phyloP scores from a whole-genome alignment of 805 yeast species.

The Suhomyces xylopsoci region DNA sequence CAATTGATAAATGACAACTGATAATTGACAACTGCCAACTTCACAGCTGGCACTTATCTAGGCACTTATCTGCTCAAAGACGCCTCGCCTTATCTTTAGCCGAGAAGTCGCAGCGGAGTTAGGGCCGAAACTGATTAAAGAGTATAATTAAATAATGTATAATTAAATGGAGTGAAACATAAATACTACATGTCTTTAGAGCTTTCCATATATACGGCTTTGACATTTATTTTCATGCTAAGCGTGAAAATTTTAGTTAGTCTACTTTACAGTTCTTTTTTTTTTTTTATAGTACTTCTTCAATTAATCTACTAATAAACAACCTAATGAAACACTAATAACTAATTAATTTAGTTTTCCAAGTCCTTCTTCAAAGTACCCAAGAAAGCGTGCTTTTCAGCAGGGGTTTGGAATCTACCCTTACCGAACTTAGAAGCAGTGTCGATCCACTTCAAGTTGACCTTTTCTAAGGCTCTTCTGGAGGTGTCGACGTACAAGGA shows the following conservation, averaged over 20 bases:
- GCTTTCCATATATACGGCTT: no score
- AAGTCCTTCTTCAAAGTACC: conserved; percentile 99
- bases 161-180: no score
- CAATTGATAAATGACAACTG: no score
- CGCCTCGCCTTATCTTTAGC: background rate
- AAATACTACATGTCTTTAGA: no score
- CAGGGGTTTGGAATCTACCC: conserved; percentile 99
- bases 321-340: background rate
- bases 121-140: no score
- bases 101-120: background rate
- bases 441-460: conserved; percentile 98
- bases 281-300: background rate
- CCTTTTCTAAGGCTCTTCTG: conserved; percentile 96
- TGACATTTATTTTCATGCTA: no score
- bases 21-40: no score
- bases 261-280: no score
- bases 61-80: background rate
- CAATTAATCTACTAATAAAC: conserved; percentile 1
- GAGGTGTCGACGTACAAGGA: conserved; percentile 96
- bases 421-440: conserved; percentile 99
- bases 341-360: conserved; percentile 34
- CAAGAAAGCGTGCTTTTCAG: conserved; percentile 99
- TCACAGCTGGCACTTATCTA: background rate
- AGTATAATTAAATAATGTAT: no score
- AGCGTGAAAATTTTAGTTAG: no score